Conservation (phyloP, 371 early-diverging fungal species). For the Circinella umbellata region DNA sequence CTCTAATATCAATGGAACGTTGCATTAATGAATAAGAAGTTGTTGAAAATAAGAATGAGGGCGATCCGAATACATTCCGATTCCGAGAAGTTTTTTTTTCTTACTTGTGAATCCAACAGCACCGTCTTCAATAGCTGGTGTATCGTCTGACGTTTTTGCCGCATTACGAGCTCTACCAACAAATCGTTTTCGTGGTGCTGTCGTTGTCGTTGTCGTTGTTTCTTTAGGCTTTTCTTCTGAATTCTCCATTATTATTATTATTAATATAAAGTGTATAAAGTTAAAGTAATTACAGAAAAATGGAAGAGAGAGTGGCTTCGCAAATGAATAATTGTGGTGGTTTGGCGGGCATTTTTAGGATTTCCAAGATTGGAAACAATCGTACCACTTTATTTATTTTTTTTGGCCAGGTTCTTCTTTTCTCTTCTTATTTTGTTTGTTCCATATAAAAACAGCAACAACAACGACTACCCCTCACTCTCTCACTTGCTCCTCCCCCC, state of each 20-base stretch:
- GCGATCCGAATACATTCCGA: too few species aligned
- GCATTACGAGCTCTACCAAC: slow-evolving; percentile 62
- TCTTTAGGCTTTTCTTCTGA: slow-evolving; percentile 21
- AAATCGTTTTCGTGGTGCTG: slow-evolving; percentile 50
- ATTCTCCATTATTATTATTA: neutral
- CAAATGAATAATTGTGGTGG: neutral
- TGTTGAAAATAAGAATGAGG: too few species aligned
- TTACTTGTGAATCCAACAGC: slow-evolving; percentile 57
- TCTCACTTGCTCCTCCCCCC: neutral
- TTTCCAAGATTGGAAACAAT: neutral
- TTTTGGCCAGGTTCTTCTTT: neutral
- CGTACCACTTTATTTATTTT: neutral
- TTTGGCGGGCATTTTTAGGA: too few species aligned
- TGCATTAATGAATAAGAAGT: neutral
- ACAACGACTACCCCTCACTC: too few species aligned
- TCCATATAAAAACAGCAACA: too few species aligned
- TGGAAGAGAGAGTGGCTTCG: neutral
- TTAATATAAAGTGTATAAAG: neutral
- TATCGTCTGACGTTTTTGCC: slow-evolving; percentile 19
- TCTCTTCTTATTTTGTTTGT: neutral
- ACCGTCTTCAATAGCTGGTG: slow-evolving; percentile 60
- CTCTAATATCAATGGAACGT: slow-evolving; percentile 1
- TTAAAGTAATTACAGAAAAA: neutral
- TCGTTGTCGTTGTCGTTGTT: slow-evolving; percentile 39
- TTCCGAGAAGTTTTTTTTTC: neutral